Evolutionary conservation across 2,329 filamentous ascomycete species (phyloP), one percentile per base, ranked within the genome.

Genomic region (Rosellinia necatrix): DNA sequence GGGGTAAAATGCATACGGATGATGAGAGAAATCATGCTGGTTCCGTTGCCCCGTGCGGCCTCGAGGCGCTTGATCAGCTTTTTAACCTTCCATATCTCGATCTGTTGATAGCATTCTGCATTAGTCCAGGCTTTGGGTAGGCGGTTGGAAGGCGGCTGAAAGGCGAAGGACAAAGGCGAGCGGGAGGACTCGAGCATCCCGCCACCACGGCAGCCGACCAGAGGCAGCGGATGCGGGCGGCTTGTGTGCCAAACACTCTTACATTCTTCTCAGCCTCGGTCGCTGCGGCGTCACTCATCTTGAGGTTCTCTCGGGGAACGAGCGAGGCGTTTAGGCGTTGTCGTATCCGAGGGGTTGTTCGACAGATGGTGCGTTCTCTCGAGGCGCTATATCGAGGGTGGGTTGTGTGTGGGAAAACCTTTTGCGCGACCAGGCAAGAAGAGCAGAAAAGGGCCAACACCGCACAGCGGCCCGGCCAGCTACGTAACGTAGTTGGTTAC

Each of bases 61-160:
- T 97, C 94, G 70, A 99, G 91, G 70, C 94, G 90, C 81, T 97
- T 99, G 80, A 99, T 96, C 73, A 99, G 82, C 83, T 99, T 99
- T 85, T 99, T 99, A 73, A 99, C 92, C 88, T 99, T 97, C 90
- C 89, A 92, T 80, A 88, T 88, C 78, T 88, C 85, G 70, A 88
- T 88, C 83, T 86, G 65, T 65, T 62, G 41, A 42, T 30, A 48
- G 51, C 32, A 35, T 24, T n/a, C 9, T 12, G n/a, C 24, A 60
- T 68, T 60, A 68, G 65, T 17, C 44, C 63, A 60, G 29, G 22
- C 13, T 15, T 12, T n/a, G n/a, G 15, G 41, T 49, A 46, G 64
- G 65, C 63, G 61, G 38, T 60, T 54, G 52, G 56, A 32, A 56
- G 34, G 54, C 5, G 34, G 13, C 27, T 17, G 40, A 30, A 22